Conservation (phyloP, 2,329 filamentous ascomycete genomes). For the Epichloe scottii region DNA sequence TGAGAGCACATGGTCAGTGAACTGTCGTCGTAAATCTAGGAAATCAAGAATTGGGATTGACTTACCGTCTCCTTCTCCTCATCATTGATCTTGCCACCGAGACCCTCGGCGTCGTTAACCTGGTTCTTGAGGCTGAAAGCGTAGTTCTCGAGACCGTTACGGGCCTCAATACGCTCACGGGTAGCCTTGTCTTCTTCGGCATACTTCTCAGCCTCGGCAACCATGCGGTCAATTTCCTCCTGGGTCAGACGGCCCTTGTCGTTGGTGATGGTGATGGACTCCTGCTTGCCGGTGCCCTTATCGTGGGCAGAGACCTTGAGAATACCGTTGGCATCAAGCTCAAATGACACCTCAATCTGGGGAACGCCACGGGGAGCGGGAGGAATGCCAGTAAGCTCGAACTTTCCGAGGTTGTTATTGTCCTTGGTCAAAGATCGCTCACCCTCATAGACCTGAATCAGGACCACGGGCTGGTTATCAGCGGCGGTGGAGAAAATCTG, state of each 20-base stretch:
- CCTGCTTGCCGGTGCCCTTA: constrained; percentile 95
- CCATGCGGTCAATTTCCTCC: constrained; percentile 99
- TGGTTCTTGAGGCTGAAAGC: constrained; percentile 99
- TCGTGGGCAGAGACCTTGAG: constrained; percentile 91
- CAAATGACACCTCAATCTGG: constrained; percentile 96
- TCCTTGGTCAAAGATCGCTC: constrained; percentile 91
- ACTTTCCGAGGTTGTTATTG: constrained; percentile 96
- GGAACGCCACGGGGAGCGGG: constrained; percentile 91
- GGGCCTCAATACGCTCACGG: constrained; percentile 89
- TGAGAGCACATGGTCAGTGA: constrained; percentile 29
- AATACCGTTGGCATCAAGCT: constrained; percentile 97
- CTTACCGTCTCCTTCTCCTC: constrained; percentile 93
- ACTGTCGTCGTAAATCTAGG: constrained; percentile 4
- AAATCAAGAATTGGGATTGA: constrained; percentile 1
- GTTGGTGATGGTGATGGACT: constrained; percentile 98
- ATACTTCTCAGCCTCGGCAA: constrained; percentile 94
- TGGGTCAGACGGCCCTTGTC: constrained; percentile 95
- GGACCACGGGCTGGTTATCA: constrained; percentile 89
- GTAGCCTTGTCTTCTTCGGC: constrained; percentile 99
- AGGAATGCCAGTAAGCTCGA: constrained; percentile 92
- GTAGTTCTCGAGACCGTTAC: constrained; percentile 98
- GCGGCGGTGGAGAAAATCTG: constrained; percentile 96
- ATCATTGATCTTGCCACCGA: constrained; percentile 95
- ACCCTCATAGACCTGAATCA: constrained; percentile 93
- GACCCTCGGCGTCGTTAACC: constrained; percentile 89